These are phyloP conservation scores for Fraxinus excelsior DNA, from an alignment of 257 asterid species.

Conservation along the genomic window DNA sequence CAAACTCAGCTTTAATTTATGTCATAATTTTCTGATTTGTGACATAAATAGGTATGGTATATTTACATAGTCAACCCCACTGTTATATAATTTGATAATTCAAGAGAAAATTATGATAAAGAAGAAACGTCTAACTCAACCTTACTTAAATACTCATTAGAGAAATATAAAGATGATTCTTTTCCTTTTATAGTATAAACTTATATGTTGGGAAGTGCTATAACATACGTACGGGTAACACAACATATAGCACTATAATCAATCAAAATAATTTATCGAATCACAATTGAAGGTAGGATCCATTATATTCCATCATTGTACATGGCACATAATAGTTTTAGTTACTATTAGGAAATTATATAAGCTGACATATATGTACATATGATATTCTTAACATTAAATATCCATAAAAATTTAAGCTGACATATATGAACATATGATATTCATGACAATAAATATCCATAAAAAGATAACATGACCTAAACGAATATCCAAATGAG, in stretches of 20 bases:
- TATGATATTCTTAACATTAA: too few relatives aligned
- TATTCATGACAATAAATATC: too few relatives aligned
- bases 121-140: not conserved
- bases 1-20: too few relatives aligned
- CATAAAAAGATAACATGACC: too few relatives aligned
- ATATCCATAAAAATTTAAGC: too few relatives aligned
- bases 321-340: not conserved
- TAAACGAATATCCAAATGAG: too few relatives aligned
- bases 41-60: constrained; percentile 12
- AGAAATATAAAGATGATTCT: not conserved
- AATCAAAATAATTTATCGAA: not conserved
- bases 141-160: not conserved
- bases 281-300: not conserved
- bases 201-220: not conserved
- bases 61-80: constrained; percentile 30
- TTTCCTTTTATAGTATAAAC: not conserved
- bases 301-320: too few relatives aligned
- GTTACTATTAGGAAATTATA: too few relatives aligned
- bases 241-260: not conserved
- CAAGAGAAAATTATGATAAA: not conserved
- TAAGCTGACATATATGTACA: too few relatives aligned
- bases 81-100: not conserved
- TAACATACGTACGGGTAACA: not conserved
- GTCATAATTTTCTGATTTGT: constrained; percentile 7
- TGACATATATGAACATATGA: too few relatives aligned